These are phyloP conservation scores for Neurospora sublineolata DNA, from an alignment of 495 filamentous ascomycete genomes.

Conservation along the genomic window DNA sequence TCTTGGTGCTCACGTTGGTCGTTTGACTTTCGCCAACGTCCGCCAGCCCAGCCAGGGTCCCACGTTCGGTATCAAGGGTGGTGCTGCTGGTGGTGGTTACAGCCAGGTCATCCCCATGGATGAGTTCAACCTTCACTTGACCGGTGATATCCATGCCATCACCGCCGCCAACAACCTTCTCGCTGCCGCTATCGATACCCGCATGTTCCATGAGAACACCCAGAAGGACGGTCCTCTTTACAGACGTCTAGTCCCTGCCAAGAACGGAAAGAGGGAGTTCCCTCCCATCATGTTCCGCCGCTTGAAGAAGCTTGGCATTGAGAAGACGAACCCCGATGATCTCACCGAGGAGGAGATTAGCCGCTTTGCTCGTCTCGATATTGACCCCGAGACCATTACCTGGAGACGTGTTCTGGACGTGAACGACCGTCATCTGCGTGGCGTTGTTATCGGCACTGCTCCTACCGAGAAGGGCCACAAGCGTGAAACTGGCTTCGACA, in stretches of 20 bases:
- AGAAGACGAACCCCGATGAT: conserved; percentile 84
- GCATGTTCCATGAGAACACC: conserved; percentile 94
- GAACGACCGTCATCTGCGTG: conserved; percentile 86
- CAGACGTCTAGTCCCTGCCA: conserved; percentile 75
- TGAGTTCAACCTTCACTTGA: conserved; percentile 96
- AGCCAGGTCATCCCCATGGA: conserved; percentile 99
- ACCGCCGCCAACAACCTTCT: conserved; percentile 95
- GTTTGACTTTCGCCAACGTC: conserved; percentile 89
- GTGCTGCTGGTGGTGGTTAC: conserved; percentile 92
- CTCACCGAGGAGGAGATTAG: conserved; percentile 80
- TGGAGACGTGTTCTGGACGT: conserved; percentile 95
- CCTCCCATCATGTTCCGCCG: conserved; percentile 82
- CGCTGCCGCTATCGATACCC: conserved; percentile 94
- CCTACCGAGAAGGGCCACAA: conserved; percentile 79
- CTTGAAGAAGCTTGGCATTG: conserved; percentile 87
- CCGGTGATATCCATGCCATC: conserved; percentile 95
- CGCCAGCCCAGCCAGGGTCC: conserved; percentile 94
- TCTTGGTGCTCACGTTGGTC: conserved; percentile 77
- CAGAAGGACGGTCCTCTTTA: conserved; percentile 88
- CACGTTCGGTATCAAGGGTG: conserved; percentile 97
- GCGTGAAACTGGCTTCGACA: conserved; percentile 87
- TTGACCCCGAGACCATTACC: conserved; percentile 92
- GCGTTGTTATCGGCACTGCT: conserved; percentile 76
- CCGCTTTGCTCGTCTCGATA: conserved; percentile 84
- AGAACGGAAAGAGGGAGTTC: conserved; percentile 83